A percentile compares a stretch with the other conserved stretches of the same genome.
Conservation (phyloP, 2,329 filamentous ascomycete genomes). For the Metarhizium rileyi region DNA sequence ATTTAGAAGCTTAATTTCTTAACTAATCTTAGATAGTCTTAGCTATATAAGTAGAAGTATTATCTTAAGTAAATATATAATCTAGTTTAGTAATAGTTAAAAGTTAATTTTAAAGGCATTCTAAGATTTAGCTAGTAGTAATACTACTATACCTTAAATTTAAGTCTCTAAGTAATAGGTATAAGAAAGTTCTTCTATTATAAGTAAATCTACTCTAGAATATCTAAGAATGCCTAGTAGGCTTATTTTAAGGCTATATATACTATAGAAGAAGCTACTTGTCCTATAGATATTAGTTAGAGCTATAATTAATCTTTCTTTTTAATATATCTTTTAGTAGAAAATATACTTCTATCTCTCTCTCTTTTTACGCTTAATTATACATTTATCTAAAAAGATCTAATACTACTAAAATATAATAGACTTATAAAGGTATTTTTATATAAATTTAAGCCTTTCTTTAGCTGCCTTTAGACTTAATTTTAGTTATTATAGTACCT, state of each 20-base stretch:
- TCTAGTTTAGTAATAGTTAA: slow-evolving; percentile 7
- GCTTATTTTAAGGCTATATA: slow-evolving; percentile 5
- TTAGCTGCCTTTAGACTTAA: not conserved
- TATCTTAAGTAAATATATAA: slow-evolving; percentile 8
- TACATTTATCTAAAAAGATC: slow-evolving; percentile 5
- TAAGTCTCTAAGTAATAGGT: slow-evolving; percentile 3
- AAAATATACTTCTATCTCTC: slow-evolving; percentile 1
- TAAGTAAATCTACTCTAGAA: slow-evolving; percentile 5
- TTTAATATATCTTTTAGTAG: not conserved
- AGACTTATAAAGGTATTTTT: not conserved
- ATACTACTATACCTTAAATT: slow-evolving; percentile 1
- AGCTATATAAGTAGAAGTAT: slow-evolving; percentile 3
- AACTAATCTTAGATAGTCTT: slow-evolving; percentile 4
- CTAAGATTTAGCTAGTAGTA: too few relatives aligned
- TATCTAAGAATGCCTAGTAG: slow-evolving; percentile 5
- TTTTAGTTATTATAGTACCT: slow-evolving; percentile 1
- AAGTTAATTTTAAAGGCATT: slow-evolving; percentile 7
- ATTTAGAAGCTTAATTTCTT: not conserved
- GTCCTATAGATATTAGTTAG: slow-evolving; percentile 2
- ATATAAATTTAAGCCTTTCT: slow-evolving; percentile 3
- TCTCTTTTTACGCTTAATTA: not conserved
- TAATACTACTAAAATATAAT: not conserved
- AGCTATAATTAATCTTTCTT: not conserved
- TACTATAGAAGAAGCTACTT: not conserved
- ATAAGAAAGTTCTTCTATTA: not conserved